These are phyloP conservation scores for Rhodamnia argentea DNA, from an alignment of 345 rosid genomes.

Conservation along the genomic window DNA sequence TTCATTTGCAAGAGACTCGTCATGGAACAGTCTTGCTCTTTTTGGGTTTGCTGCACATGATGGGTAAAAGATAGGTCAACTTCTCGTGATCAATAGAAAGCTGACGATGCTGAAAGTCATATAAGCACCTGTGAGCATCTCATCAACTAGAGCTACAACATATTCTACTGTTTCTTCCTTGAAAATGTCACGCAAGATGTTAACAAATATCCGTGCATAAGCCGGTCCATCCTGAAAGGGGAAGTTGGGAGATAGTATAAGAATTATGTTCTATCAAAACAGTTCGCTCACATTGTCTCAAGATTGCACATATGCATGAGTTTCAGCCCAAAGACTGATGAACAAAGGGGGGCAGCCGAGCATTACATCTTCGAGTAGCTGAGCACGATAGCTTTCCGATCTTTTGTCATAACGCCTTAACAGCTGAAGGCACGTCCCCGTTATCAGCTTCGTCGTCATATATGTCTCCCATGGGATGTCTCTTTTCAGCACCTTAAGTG, in stretches of 20 bases:
- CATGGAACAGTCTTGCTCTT: slow-evolving; percentile 89
- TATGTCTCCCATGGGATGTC: slow-evolving; percentile 99
- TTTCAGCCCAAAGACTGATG: slow-evolving; percentile 1
- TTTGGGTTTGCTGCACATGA: slow-evolving; percentile 70
- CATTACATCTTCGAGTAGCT: slow-evolving; percentile 78
- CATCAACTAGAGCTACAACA: slow-evolving; percentile 89
- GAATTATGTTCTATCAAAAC: background rate
- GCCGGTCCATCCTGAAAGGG: slow-evolving; percentile 87
- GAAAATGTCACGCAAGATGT: slow-evolving; percentile 73
- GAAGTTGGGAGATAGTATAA: background rate
- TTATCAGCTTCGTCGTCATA: slow-evolving; percentile 80
- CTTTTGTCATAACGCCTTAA: slow-evolving; percentile 81
- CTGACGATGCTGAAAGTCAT: background rate
- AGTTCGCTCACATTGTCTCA: background rate
- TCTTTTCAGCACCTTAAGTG: slow-evolving; percentile 68
- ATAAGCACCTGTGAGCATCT: slow-evolving; percentile 69
- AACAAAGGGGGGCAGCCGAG: background rate
- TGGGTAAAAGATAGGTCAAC: slow-evolving; percentile 11
- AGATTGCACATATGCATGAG: background rate
- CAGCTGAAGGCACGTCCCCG: slow-evolving; percentile 78
- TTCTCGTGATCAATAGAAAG: background rate
- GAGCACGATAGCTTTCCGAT: slow-evolving; percentile 70
- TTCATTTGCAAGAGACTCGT: slow-evolving; percentile 57
- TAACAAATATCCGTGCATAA: slow-evolving; percentile 74
- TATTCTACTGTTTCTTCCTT: slow-evolving; percentile 98